Evolutionary conservation across 225 moss, liverwort and hornwort genomes (phyloP).

Genomic region (Physcomitrellopsis africana): DNA sequence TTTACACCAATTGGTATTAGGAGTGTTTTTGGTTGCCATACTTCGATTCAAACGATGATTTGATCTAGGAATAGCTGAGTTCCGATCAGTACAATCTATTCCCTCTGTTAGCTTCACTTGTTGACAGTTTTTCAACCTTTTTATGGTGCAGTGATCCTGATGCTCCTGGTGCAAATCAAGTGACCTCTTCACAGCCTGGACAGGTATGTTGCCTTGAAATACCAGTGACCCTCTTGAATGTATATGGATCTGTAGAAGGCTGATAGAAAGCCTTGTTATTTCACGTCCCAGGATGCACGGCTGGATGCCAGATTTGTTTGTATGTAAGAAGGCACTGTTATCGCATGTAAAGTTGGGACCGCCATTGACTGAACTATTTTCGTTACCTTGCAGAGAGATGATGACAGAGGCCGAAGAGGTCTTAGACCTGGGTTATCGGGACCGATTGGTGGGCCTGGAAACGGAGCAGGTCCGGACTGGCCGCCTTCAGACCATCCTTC

Average conservation of each 20-base stretch:
- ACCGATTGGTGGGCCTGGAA: constrained; percentile 47
- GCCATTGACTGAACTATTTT: constrained; percentile 26
- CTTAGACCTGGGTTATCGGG: constrained; percentile 69
- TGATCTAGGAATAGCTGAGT: background rate
- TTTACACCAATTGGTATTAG: background rate
- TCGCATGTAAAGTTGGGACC: constrained; percentile 3
- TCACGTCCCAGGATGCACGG: background rate
- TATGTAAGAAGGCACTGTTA: background rate
- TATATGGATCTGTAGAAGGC: constrained; percentile 1
- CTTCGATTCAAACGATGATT: background rate
- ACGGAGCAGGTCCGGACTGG: constrained; percentile 65
- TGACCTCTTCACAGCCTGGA: constrained; percentile 57
- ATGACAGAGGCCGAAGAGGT: constrained; percentile 80
- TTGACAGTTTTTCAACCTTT: constrained; percentile 20
- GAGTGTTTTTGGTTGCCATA: too few species aligned
- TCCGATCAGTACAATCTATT: background rate
- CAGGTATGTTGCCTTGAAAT: constrained; percentile 47
- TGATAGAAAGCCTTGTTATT: background rate
- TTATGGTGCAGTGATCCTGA: constrained; percentile 74
- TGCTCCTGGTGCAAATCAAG: constrained; percentile 85
- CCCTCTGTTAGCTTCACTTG: background rate
- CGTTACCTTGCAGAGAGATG: constrained; percentile 59
- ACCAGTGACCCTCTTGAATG: background rate
- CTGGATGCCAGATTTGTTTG: constrained; percentile 5
- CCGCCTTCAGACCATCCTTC: constrained; percentile 61